Percentiles rank a stretch among this genome's conserved stretches.
phyloP scores from a whole-genome alignment of 2,329 filamentous ascomycete genomes.

The Madurella fahalii region DNA sequence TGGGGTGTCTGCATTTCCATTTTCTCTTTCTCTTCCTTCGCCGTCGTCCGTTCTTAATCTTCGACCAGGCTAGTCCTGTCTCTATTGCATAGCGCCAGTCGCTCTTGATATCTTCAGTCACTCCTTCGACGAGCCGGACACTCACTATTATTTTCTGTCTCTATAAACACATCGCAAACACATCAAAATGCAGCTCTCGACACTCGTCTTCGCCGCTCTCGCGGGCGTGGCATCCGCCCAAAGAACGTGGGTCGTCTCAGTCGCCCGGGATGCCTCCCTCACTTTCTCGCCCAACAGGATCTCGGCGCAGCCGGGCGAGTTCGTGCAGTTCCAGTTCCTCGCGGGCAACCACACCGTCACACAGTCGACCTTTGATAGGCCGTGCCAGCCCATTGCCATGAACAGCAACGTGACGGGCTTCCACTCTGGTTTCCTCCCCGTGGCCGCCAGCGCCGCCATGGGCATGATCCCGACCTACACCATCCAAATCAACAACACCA shows the following conservation, averaged over 20 bases:
- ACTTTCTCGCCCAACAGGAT: slow-evolving; percentile 65
- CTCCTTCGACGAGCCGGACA: slow-evolving; percentile 29
- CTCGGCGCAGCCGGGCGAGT: slow-evolving; percentile 56
- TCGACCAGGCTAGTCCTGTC: slow-evolving; percentile 46
- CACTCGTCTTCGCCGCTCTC: slow-evolving; percentile 45
- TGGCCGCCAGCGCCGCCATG: slow-evolving; percentile 46
- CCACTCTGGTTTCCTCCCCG: slow-evolving; percentile 65
- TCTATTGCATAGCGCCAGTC: slow-evolving; percentile 42
- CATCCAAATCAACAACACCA: slow-evolving; percentile 62
- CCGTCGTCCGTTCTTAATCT: slow-evolving; percentile 30
- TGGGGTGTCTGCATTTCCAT: slow-evolving; percentile 20
- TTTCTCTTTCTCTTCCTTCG: slow-evolving; percentile 25
- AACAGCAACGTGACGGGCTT: slow-evolving; percentile 54
- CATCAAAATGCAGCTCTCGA: slow-evolving; percentile 51
- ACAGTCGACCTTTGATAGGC: slow-evolving; percentile 69
- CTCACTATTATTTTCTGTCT: slow-evolving; percentile 23
- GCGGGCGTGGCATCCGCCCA: slow-evolving; percentile 41
- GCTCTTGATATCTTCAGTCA: slow-evolving; percentile 31
- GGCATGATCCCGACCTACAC: slow-evolving; percentile 64
- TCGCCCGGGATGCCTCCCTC: slow-evolving; percentile 48
- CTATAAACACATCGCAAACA: slow-evolving; percentile 18
- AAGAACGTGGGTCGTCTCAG: slow-evolving; percentile 51
- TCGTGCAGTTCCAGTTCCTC: slow-evolving; percentile 65
- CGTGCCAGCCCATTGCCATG: slow-evolving; percentile 60
- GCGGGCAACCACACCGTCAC: slow-evolving; percentile 73